These are phyloP conservation scores for Phalaenopsis hybrid DNA, from an alignment of 116 monocot genomes.

Conservation along the genomic window DNA sequence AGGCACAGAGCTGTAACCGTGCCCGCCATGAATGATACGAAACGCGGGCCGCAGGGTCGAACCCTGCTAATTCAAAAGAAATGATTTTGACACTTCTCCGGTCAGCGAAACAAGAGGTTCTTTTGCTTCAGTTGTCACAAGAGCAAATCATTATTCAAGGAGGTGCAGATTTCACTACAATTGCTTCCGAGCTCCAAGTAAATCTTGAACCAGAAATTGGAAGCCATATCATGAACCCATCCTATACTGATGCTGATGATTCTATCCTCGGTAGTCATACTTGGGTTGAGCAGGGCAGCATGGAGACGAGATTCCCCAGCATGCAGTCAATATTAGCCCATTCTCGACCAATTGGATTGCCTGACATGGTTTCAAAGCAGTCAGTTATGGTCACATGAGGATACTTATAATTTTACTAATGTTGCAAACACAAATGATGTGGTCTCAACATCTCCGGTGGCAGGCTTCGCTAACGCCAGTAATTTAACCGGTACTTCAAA, in stretches of 20 bases:
- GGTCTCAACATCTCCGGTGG: conserved; percentile 9
- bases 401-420: conserved; percentile 5
- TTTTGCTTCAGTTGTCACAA: conserved; percentile 33
- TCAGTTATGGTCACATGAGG: conserved; percentile 34
- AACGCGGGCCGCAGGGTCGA: background rate
- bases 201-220: conserved; percentile 15
- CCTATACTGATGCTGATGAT: conserved; percentile 5
- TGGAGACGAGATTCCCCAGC: conserved; percentile 10
- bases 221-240: conserved; percentile 1
- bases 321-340: background rate
- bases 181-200: conserved; percentile 21
- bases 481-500: background rate
- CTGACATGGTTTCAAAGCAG: conserved; percentile 15
- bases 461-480: conserved; percentile 8
- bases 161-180: conserved; percentile 15
- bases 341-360: conserved; percentile 9
- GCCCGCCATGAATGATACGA: too few relatives aligned
- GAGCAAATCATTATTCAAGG: conserved; percentile 19
- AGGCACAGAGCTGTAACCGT: too few relatives aligned
- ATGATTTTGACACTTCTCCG: conserved; percentile 12
- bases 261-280: conserved; percentile 2
- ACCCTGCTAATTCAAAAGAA: background rate
- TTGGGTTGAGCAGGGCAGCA: conserved; percentile 7
- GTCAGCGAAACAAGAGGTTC: conserved; percentile 27
- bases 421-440: conserved; percentile 13